A percentile compares a stretch with the other conserved stretches of the same genome.
These are phyloP conservation scores for Orychophragmus violaceus DNA, from an alignment of 345 rosid species.

Conservation along the genomic window DNA sequence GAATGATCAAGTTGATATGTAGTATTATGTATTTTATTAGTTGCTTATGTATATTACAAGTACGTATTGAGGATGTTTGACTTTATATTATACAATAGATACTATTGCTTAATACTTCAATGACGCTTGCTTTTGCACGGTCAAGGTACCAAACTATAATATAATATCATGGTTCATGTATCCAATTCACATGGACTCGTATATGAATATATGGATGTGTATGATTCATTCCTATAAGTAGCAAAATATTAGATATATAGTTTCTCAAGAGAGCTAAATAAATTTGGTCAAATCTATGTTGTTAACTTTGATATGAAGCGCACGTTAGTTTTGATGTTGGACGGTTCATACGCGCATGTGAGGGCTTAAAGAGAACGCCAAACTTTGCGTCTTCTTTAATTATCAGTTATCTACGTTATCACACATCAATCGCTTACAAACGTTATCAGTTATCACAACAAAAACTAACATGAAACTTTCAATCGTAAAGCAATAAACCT, in stretches of 20 bases:
- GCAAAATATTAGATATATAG: neutral
- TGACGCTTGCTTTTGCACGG: slow-evolving; percentile 16
- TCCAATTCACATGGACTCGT: neutral
- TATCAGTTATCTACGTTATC: neutral
- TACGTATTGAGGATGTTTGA: neutral
- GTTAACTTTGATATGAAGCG: slow-evolving; percentile 14
- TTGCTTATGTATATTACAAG: neutral
- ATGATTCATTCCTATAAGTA: neutral
- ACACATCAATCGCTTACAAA: neutral
- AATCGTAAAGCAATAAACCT: neutral
- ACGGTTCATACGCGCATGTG: slow-evolving; percentile 23
- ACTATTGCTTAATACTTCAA: slow-evolving; percentile 15
- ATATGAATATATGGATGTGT: neutral
- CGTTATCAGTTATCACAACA: neutral
- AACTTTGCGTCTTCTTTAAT: slow-evolving; percentile 20
- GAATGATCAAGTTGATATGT: slow-evolving; percentile 7
- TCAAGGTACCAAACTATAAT: slow-evolving; percentile 13
- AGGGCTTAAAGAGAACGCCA: slow-evolving; percentile 8
- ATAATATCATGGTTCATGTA: neutral
- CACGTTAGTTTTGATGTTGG: slow-evolving; percentile 21
- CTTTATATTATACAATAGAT: slow-evolving; percentile 6
- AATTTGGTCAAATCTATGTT: slow-evolving; percentile 10
- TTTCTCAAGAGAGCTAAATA: neutral
- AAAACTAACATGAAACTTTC: neutral
- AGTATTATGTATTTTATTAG: neutral